Evolutionary conservation across 306 rosid genomes (phyloP).

Genomic region (Argentina anserina): DNA sequence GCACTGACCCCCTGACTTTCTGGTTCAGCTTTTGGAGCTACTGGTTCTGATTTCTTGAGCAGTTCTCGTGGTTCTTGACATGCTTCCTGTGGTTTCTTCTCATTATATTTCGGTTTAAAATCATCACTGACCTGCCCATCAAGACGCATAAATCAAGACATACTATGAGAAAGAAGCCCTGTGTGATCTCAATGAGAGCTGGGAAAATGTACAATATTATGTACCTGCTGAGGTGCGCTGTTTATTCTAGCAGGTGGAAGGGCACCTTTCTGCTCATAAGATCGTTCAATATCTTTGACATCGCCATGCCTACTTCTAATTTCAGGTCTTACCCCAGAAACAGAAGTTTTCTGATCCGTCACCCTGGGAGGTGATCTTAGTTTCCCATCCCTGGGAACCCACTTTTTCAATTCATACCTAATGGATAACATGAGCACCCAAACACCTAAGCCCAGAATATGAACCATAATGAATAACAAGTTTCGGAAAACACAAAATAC

Average conservation of each 20-base stretch:
- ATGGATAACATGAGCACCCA: slow-evolving; percentile 11
- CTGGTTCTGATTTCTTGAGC: neutral
- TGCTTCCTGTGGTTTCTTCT: neutral
- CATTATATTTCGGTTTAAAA: neutral
- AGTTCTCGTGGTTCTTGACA: neutral
- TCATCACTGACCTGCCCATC: slow-evolving; percentile 14
- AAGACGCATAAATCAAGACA: slow-evolving; percentile 12
- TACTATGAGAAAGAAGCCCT: neutral
- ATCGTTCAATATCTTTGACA: slow-evolving; percentile 39
- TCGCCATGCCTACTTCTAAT: slow-evolving; percentile 47
- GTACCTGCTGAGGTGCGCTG: slow-evolving; percentile 10
- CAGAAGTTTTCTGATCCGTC: slow-evolving; percentile 44
- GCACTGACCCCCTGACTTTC: neutral
- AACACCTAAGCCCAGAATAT: slow-evolving; percentile 18
- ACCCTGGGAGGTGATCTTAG: slow-evolving; percentile 49
- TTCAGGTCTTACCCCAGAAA: slow-evolving; percentile 47
- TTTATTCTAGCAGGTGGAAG: slow-evolving; percentile 34
- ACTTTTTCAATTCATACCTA: slow-evolving; percentile 84
- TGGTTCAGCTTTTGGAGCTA: neutral
- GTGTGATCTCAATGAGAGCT: neutral
- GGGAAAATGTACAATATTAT: neutral
- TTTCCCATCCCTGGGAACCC: slow-evolving; percentile 70
- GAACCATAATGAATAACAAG: neutral
- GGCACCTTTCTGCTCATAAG: slow-evolving; percentile 44
- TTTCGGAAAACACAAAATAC: neutral